phyloP scores from a whole-genome alignment of 768 basidiomycete species.

The Asterophora parasitica region DNA sequence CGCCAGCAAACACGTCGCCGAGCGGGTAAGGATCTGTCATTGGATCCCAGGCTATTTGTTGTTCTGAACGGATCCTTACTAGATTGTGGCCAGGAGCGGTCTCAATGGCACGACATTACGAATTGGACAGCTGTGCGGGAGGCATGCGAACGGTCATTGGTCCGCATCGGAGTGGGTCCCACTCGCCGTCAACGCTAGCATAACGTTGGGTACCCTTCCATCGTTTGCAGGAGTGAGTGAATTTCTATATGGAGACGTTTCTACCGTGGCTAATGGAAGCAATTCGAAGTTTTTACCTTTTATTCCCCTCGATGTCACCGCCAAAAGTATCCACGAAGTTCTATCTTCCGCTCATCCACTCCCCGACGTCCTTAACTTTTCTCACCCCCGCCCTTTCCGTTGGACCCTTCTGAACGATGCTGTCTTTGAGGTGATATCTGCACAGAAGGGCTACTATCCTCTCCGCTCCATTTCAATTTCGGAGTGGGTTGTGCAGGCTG shows the following conservation, averaged over 20 bases:
- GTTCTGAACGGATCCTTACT: background rate
- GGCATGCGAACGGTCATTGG: constrained; percentile 30
- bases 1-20: constrained; percentile 39
- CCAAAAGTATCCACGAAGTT: background rate
- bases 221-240: constrained; percentile 20
- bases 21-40: constrained; percentile 24
- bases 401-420: constrained; percentile 2
- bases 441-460: background rate
- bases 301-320: constrained; percentile 4
- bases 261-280: too few species aligned
- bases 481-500: background rate
- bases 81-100: constrained; percentile 26
- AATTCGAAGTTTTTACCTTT: background rate
- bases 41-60: background rate
- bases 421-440: background rate
- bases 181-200: constrained; percentile 28
- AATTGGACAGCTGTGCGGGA: constrained; percentile 31
- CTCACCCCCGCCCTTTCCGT: constrained; percentile 1
- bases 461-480: background rate
- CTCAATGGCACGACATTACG: constrained; percentile 25
- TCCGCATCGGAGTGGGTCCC: constrained; percentile 32
- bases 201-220: constrained; percentile 23
- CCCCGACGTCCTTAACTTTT: background rate
- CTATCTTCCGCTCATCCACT: background rate
- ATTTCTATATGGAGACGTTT: too few species aligned